phyloP scores from a whole-genome alignment of 2,329 filamentous ascomycete genomes.

The Aspergillus sp. region DNA sequence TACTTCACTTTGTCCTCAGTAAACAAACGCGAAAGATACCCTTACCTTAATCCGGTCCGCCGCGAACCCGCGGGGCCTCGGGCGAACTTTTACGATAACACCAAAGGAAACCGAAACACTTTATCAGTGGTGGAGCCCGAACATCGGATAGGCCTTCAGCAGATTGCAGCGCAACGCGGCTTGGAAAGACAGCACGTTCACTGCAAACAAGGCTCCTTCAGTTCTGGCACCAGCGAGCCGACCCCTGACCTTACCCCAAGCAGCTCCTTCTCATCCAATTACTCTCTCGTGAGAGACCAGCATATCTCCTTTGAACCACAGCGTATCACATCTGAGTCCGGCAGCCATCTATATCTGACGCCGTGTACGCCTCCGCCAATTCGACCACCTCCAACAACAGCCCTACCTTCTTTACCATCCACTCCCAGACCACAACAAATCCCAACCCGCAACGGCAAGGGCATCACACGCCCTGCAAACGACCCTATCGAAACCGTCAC shows the following conservation, averaged over 20 bases:
- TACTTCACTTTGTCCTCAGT: slow-evolving; percentile 26
- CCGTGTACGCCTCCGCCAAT: slow-evolving; percentile 13
- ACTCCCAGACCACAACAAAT: slow-evolving; percentile 16
- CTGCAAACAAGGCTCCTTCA: slow-evolving; percentile 29
- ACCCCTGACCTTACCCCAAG: slow-evolving; percentile 34
- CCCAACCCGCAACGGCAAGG: slow-evolving; percentile 15
- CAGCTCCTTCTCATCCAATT: slow-evolving; percentile 34
- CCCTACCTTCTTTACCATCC: slow-evolving; percentile 2
- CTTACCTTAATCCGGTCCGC: slow-evolving; percentile 6
- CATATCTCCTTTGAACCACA: slow-evolving; percentile 18
- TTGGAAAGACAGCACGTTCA: slow-evolving; percentile 18
- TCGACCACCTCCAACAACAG: slow-evolving; percentile 8
- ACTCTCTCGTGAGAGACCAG: slow-evolving; percentile 25
- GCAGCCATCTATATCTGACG: slow-evolving; percentile 19
- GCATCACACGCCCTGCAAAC: slow-evolving; percentile 13
- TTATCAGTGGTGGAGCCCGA: slow-evolving; percentile 26
- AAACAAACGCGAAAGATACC: slow-evolving; percentile 14
- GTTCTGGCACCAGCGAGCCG: slow-evolving; percentile 25
- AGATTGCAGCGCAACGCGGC: slow-evolving; percentile 15
- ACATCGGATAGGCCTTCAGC: slow-evolving; percentile 22
- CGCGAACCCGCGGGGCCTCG: slow-evolving; percentile 8
- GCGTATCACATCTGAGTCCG: slow-evolving; percentile 9
- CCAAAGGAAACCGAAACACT: slow-evolving; percentile 20
- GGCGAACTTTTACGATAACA: neutral
- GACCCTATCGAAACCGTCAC: slow-evolving; percentile 20